Percentiles rank a stretch among this genome's conserved stretches.
Conservation (phyloP, 73 alveolate species). For the Paramecium pentaurelia region DNA sequence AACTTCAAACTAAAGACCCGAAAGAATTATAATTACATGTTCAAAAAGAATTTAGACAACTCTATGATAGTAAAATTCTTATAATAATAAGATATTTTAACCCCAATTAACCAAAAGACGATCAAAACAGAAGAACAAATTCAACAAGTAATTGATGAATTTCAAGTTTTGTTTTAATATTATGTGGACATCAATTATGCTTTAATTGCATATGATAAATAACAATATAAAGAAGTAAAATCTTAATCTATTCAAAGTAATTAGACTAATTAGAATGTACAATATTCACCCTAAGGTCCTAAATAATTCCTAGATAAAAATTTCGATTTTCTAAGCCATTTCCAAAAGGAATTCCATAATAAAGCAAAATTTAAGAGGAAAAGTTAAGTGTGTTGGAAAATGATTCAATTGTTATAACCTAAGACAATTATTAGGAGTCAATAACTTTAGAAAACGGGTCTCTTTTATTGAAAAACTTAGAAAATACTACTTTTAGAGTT, state of each 20-base stretch:
- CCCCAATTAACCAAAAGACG: not conserved
- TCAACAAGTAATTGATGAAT: slow-evolving; percentile 44
- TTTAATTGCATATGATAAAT: slow-evolving; percentile 52
- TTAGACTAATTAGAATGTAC: slow-evolving; percentile 54
- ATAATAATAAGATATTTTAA: not conserved
- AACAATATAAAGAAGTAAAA: slow-evolving; percentile 56
- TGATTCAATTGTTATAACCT: not conserved
- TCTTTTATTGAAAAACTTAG: not conserved
- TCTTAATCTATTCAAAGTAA: not conserved
- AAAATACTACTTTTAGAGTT: not conserved
- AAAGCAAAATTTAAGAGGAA: not conserved
- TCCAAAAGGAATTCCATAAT: not conserved
- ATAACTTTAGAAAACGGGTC: not conserved
- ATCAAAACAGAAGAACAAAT: slow-evolving; percentile 41
- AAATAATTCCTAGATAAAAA: slow-evolving; percentile 38
- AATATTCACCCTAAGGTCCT: not conserved
- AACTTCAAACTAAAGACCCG: slow-evolving; percentile 42
- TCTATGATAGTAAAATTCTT: slow-evolving; percentile 39
- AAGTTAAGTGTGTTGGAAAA: not conserved
- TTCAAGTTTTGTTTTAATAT: slow-evolving; percentile 9
- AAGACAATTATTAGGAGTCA: not conserved
- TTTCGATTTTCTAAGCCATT: slow-evolving; percentile 45
- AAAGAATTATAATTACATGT: slow-evolving; percentile 50
- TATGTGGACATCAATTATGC: slow-evolving; percentile 55
- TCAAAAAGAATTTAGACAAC: slow-evolving; percentile 45